A percentile compares a stretch with the other conserved stretches of the same genome.
These are phyloP conservation scores for Didymella segeticola DNA, from an alignment of 2,329 filamentous ascomycete species.

Conservation along the genomic window DNA sequence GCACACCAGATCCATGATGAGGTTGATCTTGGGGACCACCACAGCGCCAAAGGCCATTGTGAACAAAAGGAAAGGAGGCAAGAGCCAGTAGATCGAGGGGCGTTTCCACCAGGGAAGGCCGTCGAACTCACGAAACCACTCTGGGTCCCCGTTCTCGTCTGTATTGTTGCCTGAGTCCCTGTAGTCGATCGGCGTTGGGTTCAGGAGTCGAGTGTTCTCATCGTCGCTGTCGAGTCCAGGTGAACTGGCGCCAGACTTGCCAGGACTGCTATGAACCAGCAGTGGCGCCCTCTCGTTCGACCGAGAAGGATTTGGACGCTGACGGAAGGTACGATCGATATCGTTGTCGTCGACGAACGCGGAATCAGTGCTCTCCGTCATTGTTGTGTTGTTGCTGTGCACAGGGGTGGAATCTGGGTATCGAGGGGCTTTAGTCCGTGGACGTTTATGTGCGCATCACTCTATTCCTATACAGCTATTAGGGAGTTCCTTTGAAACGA, in stretches of 20 bases:
- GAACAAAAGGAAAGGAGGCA: conserved; percentile 80
- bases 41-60: conserved; percentile 86
- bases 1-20: conserved; percentile 86
- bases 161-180: conserved; percentile 18
- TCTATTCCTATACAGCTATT: conserved; percentile 1
- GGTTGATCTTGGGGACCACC: conserved; percentile 84
- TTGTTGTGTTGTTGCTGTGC: conserved; percentile 6
- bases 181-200: conserved; percentile 21
- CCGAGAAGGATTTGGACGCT: conserved; percentile 18
- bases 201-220: conserved; percentile 41
- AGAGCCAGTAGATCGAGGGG: conserved; percentile 76
- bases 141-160: conserved; percentile 18
- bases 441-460: conserved; percentile 28
- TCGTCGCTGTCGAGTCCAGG: conserved; percentile 20
- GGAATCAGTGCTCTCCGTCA: conserved; percentile 37
- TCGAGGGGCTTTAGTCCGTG: conserved; percentile 7
- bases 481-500: background rate
- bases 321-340: conserved; percentile 33
- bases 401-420: background rate
- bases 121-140: conserved; percentile 48
- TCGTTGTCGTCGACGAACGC: conserved; percentile 40
- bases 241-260: conserved; percentile 26
- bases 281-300: conserved; percentile 21
- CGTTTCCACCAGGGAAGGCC: conserved; percentile 58
- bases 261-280: conserved; percentile 11